phyloP scores from a whole-genome alignment of 1,284 basidiomycete species.

The Bjerkandera adusta region DNA sequence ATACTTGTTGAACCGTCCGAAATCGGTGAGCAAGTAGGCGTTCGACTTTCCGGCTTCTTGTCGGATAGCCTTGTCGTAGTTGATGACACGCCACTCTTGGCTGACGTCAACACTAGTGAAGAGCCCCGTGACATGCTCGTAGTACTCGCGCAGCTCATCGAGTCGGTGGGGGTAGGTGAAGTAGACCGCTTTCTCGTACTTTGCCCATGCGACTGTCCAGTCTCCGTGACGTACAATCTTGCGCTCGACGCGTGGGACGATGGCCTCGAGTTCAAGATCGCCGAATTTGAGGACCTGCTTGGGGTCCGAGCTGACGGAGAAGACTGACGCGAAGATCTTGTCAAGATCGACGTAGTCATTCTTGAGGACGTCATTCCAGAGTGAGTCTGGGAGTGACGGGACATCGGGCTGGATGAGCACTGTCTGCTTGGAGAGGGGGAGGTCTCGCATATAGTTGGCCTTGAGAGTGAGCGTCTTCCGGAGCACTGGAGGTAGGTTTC shows the following conservation, averaged over 20 bases:
- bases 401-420: slow-evolving; percentile 6
- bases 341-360: slow-evolving; percentile 24
- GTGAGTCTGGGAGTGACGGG: slow-evolving; percentile 11
- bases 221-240: too few species aligned
- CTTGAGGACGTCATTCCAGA: slow-evolving; percentile 16
- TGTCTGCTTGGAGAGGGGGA: neutral
- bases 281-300: slow-evolving; percentile 21
- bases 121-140: neutral
- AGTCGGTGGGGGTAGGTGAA: slow-evolving; percentile 27
- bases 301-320: slow-evolving; percentile 16
- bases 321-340: slow-evolving; percentile 20
- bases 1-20: neutral
- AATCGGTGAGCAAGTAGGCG: neutral
- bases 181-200: slow-evolving; percentile 15
- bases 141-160: neutral
- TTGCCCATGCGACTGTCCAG: slow-evolving; percentile 30
- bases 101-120: neutral
- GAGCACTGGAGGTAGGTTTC: neutral
- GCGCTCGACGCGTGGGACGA: too few species aligned
- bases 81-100: neutral
- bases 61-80: neutral
- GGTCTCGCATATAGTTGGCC: slow-evolving; percentile 8
- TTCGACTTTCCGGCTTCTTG: neutral
- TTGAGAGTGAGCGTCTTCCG: slow-evolving; percentile 5
- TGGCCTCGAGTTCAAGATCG: slow-evolving; percentile 21